Evolutionary conservation across 345 rosid species (phyloP).

Genomic region (Melaleuca quinquenervia): DNA sequence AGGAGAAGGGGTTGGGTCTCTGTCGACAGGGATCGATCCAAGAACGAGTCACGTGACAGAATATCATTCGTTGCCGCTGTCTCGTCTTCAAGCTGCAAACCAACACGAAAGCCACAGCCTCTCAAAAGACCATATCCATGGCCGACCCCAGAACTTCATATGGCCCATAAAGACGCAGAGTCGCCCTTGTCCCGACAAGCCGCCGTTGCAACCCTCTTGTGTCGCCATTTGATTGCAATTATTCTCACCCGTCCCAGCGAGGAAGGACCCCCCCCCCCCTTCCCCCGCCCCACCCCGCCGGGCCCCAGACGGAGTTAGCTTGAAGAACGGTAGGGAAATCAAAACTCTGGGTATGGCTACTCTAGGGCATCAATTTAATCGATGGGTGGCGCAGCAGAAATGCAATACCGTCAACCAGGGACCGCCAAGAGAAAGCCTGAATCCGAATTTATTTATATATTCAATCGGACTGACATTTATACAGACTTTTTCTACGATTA

Average conservation of each 20-base stretch:
- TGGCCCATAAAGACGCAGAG: neutral
- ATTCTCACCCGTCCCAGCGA: neutral
- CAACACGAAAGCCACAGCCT: neutral
- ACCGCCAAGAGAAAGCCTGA: neutral
- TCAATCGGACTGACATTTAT: no score
- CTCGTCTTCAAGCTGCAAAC: neutral
- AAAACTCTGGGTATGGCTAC: neutral
- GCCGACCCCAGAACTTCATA: neutral
- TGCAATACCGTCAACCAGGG: neutral
- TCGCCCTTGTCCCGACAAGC: neutral
- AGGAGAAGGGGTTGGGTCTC: neutral
- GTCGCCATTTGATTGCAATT: neutral
- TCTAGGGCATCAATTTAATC: neutral
- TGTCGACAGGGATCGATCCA: neutral
- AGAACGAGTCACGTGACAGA: neutral
- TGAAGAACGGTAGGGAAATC: neutral
- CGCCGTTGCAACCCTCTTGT: neutral
- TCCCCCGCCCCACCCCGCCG: neutral
- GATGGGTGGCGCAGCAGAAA: neutral
- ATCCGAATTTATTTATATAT: neutral
- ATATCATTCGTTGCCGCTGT: neutral
- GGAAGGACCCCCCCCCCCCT: neutral
- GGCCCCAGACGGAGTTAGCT: neutral
- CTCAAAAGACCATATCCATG: neutral
- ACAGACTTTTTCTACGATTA: no score